Conservation (phyloP, 148 eudicot species). For the Heliosperma pusillum region DNA sequence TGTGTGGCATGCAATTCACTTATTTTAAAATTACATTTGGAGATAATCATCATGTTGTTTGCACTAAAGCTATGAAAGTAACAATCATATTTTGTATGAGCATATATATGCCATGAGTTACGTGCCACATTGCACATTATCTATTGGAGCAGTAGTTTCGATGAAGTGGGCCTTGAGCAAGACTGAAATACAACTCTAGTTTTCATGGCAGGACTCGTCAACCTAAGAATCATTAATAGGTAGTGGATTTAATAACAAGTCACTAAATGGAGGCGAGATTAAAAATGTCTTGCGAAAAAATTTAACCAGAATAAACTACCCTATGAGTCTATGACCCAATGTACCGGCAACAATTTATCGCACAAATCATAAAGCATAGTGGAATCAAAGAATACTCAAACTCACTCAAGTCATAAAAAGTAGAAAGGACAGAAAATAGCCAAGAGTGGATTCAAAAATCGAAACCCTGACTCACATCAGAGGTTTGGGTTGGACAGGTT, state of each 20-base stretch:
- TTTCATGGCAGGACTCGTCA: slow-evolving; percentile 18
- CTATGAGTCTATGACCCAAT: not conserved
- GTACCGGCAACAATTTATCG: not conserved
- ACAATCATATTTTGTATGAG: slow-evolving; percentile 1
- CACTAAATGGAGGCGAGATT: not conserved
- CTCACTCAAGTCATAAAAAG: not conserved
- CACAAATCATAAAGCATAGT: not conserved
- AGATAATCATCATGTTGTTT: slow-evolving; percentile 15
- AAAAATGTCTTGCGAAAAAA: not conserved
- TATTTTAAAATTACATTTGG: not conserved
- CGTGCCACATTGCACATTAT: slow-evolving; percentile 16
- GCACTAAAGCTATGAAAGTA: not conserved
- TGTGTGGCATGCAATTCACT: slow-evolving; percentile 2
- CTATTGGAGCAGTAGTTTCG: slow-evolving; percentile 20
- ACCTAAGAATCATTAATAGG: slow-evolving; percentile 19
- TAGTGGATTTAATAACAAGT: not conserved
- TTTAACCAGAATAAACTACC: not conserved
- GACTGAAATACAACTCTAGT: not conserved
- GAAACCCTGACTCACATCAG: not conserved
- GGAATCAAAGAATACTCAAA: not conserved
- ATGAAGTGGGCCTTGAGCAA: not conserved
- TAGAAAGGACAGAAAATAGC: too few species aligned
- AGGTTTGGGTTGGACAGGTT: not conserved
- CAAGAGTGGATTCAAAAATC: not conserved
- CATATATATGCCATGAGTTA: slow-evolving; percentile 6